Evolutionary conservation across 1,139 yeast species (phyloP).

Genomic region (Yamadazyma taylorii): DNA sequence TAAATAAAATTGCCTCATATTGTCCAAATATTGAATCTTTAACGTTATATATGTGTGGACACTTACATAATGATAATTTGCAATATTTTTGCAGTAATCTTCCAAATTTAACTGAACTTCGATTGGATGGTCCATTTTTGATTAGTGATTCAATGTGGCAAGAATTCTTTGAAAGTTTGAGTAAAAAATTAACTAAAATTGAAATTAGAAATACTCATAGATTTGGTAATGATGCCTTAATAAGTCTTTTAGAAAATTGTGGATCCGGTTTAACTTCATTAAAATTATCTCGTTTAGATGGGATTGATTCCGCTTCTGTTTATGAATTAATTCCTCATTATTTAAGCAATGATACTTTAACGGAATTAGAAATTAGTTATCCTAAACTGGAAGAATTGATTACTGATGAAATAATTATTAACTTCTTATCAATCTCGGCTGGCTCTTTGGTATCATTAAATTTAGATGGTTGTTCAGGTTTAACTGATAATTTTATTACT

Average conservation of each 20-base stretch:
- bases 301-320: constrained; percentile 55
- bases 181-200: constrained; percentile 36
- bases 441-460: constrained; percentile 55
- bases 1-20: constrained; percentile 69
- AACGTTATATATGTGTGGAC: constrained; percentile 90
- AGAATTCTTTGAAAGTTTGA: constrained; percentile 56
- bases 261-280: constrained; percentile 51
- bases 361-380: constrained; percentile 64
- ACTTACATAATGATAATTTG: constrained; percentile 75
- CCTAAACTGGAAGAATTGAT: constrained; percentile 66
- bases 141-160: constrained; percentile 78
- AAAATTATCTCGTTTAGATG: constrained; percentile 68
- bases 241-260: constrained; percentile 61
- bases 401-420: constrained; percentile 69
- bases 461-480: constrained; percentile 69
- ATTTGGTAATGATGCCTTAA: constrained; percentile 65
- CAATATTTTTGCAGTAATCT: constrained; percentile 62
- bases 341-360: constrained; percentile 45
- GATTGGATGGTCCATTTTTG: constrained; percentile 85
- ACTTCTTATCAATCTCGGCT: constrained; percentile 62
- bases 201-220: constrained; percentile 82
- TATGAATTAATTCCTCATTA: constrained; percentile 69
- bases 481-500: constrained; percentile 63
- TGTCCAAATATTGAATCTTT: constrained; percentile 73
- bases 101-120: constrained; percentile 48